phyloP scores from a whole-genome alignment of 495 filamentous ascomycete species.

The Geoglossum glabrum region DNA sequence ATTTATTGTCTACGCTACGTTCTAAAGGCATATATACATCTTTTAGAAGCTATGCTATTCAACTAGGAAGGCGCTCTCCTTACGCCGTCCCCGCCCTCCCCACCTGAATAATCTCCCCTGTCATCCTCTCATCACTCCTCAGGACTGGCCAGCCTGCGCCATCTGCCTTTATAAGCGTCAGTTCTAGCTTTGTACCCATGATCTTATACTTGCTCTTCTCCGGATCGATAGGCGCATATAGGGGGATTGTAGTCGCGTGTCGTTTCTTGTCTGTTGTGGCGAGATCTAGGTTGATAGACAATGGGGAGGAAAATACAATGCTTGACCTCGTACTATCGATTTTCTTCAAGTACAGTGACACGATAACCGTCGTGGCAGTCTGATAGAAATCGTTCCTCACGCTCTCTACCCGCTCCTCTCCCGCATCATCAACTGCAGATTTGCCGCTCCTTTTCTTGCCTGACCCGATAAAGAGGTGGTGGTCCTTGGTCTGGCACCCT shows the following conservation, averaged over 20 bases:
- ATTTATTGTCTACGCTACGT: background rate
- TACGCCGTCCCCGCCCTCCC: constrained; percentile 55
- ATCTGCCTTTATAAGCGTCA: constrained; percentile 66
- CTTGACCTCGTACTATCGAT: constrained; percentile 63
- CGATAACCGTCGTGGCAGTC: constrained; percentile 65
- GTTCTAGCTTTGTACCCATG: constrained; percentile 85
- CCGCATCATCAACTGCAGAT: constrained; percentile 30
- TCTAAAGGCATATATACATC: background rate
- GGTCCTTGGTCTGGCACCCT: constrained; percentile 63
- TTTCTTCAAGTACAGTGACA: constrained; percentile 90
- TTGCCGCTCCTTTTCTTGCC: constrained; percentile 36
- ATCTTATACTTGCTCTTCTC: constrained; percentile 61
- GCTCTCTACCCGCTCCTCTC: constrained; percentile 34
- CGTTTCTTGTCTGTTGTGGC: constrained; percentile 70
- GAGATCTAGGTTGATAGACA: constrained; percentile 50
- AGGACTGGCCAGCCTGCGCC: constrained; percentile 76
- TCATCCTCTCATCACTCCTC: constrained; percentile 58
- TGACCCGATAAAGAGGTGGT: constrained; percentile 74
- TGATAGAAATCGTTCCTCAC: constrained; percentile 92
- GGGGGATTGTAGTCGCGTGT: constrained; percentile 47
- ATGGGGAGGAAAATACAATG: constrained; percentile 38
- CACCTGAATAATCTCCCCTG: constrained; percentile 65
- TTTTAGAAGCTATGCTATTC: background rate
- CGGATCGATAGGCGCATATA: constrained; percentile 59
- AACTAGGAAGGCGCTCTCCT: background rate